phyloP scores from a whole-genome alignment of 257 asterid genomes.

The Capsicum baccatum region DNA sequence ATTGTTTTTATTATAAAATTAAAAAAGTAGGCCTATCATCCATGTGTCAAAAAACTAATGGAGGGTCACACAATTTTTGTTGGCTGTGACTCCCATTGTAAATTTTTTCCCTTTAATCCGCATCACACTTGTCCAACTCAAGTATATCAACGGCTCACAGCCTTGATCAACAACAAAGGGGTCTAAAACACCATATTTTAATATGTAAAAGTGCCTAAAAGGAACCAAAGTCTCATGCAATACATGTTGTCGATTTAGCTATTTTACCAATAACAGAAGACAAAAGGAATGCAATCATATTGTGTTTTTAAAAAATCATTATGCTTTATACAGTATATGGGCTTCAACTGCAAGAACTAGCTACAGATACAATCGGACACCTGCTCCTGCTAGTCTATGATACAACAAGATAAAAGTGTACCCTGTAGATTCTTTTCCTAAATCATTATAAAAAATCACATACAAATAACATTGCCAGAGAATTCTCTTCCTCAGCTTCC shows the following conservation, averaged over 20 bases:
- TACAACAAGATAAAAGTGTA: slow-evolving; percentile 11
- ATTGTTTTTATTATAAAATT: too few relatives aligned
- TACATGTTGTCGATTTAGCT: background rate
- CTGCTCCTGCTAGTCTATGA: slow-evolving; percentile 14
- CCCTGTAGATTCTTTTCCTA: background rate
- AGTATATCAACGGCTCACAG: too few relatives aligned
- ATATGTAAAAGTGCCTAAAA: too few relatives aligned
- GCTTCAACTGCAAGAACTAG: background rate
- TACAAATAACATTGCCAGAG: slow-evolving; percentile 22
- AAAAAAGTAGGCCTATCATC: too few relatives aligned
- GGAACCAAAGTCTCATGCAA: background rate
- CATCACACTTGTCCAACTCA: too few relatives aligned
- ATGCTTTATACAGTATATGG: background rate
- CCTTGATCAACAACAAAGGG: too few relatives aligned
- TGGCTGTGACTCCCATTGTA: too few relatives aligned
- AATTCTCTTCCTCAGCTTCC: background rate
- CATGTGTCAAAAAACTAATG: too few relatives aligned
- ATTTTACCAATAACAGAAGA: background rate
- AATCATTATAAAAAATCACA: background rate
- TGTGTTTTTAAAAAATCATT: background rate
- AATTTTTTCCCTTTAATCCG: too few relatives aligned
- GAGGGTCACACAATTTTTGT: too few relatives aligned
- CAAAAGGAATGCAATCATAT: background rate
- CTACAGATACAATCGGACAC: slow-evolving; percentile 6
- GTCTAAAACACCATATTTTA: too few relatives aligned